phyloP scores from a whole-genome alignment of 257 asterid genomes.

The Salvia rosmarinus region DNA sequence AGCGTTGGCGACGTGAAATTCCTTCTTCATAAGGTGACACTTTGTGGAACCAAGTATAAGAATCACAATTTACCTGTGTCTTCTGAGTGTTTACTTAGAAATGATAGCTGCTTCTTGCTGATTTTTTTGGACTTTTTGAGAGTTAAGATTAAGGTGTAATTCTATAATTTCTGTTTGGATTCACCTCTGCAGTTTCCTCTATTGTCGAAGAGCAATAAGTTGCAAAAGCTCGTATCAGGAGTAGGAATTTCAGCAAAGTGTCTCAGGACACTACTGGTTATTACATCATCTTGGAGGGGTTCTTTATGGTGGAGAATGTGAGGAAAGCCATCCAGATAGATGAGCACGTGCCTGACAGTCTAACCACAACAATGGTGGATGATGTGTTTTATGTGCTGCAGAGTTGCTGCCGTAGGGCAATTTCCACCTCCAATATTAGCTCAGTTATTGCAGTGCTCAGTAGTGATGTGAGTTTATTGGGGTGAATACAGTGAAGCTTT shows the following conservation, averaged over 20 bases:
- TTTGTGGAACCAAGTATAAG: neutral
- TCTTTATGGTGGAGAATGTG: conserved; percentile 97
- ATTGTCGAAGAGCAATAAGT: conserved; percentile 74
- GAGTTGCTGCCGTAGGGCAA: too few relatives aligned
- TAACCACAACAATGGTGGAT: conserved; percentile 96
- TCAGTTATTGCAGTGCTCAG: too few relatives aligned
- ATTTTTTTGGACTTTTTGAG: neutral
- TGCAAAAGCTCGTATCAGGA: conserved; percentile 64
- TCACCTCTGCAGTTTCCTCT: conserved; percentile 75
- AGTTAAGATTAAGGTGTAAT: neutral
- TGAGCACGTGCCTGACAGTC: conserved; percentile 87
- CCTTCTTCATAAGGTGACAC: conserved; percentile 88
- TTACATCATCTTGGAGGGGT: conserved; percentile 91
- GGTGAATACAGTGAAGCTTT: too few relatives aligned
- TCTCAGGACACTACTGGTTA: conserved; percentile 86
- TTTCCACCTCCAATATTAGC: too few relatives aligned
- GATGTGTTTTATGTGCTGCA: conserved; percentile 55
- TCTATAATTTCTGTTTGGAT: neutral
- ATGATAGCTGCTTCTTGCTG: neutral
- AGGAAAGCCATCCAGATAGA: conserved; percentile 89
- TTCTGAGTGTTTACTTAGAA: conserved; percentile 48
- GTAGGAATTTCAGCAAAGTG: conserved; percentile 68
- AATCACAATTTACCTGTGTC: neutral
- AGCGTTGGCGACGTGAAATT: conserved; percentile 66
- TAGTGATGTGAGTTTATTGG: too few relatives aligned